Percentiles rank a stretch among this genome's conserved stretches.
Evolutionary conservation across 179 eudicot species (phyloP).

Genomic region (Drosera spatulata): DNA sequence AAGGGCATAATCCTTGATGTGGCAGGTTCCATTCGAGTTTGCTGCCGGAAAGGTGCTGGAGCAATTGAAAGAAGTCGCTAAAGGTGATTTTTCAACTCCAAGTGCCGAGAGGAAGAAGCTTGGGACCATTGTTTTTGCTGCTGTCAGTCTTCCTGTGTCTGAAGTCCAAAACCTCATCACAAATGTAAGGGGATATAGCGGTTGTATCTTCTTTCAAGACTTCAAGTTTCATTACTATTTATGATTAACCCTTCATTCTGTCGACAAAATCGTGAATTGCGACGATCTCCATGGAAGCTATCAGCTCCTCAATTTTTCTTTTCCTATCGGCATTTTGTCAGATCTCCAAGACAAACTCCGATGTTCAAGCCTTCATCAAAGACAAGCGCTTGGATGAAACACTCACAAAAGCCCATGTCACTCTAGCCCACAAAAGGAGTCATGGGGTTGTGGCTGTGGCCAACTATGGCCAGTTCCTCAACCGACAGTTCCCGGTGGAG

Average conservation of each 20-base stretch:
- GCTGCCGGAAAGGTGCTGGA: conserved; percentile 52
- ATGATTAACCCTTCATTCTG: not conserved
- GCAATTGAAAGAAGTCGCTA: conserved; percentile 52
- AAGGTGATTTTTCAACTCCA: conserved; percentile 54
- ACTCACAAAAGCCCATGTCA: conserved; percentile 56
- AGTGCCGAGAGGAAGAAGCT: conserved; percentile 53
- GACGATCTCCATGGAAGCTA: no score
- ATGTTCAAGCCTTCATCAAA: conserved; percentile 35
- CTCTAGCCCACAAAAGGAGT: conserved; percentile 87
- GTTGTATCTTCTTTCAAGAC: not conserved
- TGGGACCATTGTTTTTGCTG: conserved; percentile 75
- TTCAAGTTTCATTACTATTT: not conserved
- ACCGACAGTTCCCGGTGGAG: conserved; percentile 53
- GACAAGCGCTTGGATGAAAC: conserved; percentile 31
- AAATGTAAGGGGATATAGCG: conserved; percentile 40
- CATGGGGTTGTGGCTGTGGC: conserved; percentile 90
- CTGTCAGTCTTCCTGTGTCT: conserved; percentile 50
- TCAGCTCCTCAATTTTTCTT: no score
- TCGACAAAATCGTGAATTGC: not conserved
- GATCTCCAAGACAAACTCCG: conserved; percentile 41
- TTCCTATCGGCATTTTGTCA: conserved; percentile 10
- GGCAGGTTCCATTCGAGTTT: conserved; percentile 76
- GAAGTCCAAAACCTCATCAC: conserved; percentile 36
- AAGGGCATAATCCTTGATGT: conserved; percentile 7
- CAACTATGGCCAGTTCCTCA: conserved; percentile 41